Evolutionary conservation across 164 flowering plant species (phyloP).

Genomic region (Kingdonia uniflora): DNA sequence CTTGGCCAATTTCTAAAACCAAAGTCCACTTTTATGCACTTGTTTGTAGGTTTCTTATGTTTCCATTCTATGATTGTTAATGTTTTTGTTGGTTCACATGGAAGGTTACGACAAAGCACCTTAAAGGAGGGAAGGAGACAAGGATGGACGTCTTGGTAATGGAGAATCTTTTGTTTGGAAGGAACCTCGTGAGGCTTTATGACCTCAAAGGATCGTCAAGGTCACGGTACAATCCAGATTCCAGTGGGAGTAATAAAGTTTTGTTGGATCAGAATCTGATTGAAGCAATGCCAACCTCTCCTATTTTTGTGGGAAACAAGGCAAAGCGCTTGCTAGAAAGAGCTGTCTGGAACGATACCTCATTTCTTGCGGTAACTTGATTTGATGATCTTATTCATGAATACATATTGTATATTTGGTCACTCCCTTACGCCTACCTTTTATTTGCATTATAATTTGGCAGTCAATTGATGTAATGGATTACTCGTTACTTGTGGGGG

Average conservation of each 20-base stretch:
- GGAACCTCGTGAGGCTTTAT: conserved; percentile 70
- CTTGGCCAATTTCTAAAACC: too few relatives aligned
- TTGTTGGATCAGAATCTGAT: conserved; percentile 90
- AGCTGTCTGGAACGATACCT: conserved; percentile 99
- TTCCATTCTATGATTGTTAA: not conserved
- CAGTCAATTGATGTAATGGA: conserved; percentile 98
- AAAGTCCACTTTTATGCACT: not conserved
- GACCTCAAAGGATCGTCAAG: conserved; percentile 94
- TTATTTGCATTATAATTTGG: conserved; percentile 5
- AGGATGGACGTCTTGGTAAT: conserved; percentile 88
- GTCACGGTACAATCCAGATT: conserved; percentile 86
- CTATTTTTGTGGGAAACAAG: conserved; percentile 92
- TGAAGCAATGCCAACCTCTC: conserved; percentile 98
- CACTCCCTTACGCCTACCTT: too few relatives aligned
- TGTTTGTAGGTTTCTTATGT: not conserved
- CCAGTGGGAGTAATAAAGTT: conserved; percentile 87
- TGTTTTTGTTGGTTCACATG: conserved; percentile 4
- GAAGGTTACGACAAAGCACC: conserved; percentile 73
- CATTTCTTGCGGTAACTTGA: conserved; percentile 87
- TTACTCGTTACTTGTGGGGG: conserved; percentile 89
- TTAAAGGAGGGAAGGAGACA: conserved; percentile 80
- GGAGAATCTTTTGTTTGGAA: conserved; percentile 87
- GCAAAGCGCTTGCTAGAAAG: conserved; percentile 88
- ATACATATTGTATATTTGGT: too few relatives aligned
- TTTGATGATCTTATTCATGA: too few relatives aligned